Evolutionary conservation across 2,329 filamentous ascomycete genomes (phyloP).

Genomic region (Cercospora sesami): DNA sequence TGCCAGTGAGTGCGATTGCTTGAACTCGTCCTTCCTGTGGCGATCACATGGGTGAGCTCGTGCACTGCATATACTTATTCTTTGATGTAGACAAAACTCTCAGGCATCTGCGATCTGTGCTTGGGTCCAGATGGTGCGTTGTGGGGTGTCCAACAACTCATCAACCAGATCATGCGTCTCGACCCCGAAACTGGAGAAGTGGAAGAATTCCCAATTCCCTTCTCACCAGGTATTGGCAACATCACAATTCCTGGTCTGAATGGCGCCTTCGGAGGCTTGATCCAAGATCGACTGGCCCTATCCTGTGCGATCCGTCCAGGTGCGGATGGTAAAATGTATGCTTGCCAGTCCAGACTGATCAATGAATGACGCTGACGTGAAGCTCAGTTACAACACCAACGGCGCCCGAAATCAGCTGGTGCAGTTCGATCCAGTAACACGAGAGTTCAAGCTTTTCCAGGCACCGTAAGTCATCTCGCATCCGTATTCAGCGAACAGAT

Average conservation of each 20-base stretch:
- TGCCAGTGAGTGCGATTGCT: constrained; percentile 5
- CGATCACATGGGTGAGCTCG: not conserved
- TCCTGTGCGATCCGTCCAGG: constrained; percentile 18
- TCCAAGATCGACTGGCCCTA: constrained; percentile 19
- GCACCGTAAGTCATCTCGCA: constrained; percentile 9
- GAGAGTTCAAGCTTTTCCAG: constrained; percentile 19
- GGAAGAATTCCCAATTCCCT: constrained; percentile 18
- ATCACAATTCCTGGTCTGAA: constrained; percentile 18
- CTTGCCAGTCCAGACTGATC: not conserved
- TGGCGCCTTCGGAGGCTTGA: constrained; percentile 9
- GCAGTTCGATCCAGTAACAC: constrained; percentile 16
- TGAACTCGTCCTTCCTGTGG: not conserved
- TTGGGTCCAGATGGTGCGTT: constrained; percentile 19
- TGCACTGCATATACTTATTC: not conserved
- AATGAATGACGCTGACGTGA: not conserved
- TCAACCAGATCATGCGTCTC: constrained; percentile 14
- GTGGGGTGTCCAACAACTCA: constrained; percentile 16
- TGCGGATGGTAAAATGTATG: constrained; percentile 17
- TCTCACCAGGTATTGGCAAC: constrained; percentile 17
- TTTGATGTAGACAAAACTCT: constrained; percentile 7
- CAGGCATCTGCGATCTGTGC: constrained; percentile 17
- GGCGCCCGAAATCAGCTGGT: constrained; percentile 21
- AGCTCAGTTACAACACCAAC: constrained; percentile 14
- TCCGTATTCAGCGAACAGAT: not conserved
- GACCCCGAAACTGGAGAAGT: constrained; percentile 16